Evolutionary conservation across 768 basidiomycete species (phyloP), one percentile per base, ranked within the genome.

Genomic region (Crucibulum laeve): DNA sequence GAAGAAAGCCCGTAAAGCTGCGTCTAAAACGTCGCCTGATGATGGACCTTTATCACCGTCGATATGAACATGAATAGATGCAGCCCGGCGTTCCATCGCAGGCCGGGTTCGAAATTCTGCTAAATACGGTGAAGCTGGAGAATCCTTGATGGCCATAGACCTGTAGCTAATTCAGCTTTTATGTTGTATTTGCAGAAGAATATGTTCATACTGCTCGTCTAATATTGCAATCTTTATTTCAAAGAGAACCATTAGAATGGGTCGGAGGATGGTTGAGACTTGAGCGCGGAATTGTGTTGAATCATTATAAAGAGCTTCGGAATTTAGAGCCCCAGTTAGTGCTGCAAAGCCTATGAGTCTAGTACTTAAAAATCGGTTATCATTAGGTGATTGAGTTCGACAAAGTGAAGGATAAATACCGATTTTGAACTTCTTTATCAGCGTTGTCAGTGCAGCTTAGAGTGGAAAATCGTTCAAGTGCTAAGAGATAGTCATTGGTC

Each of bases 41-140:
- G 82, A 76, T 19, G 93, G 91, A 0, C 92, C 92, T 39, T 82
- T 79, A 54, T 96, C 89, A 7, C 92, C 92, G 50, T 94, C 87
- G 13, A 92, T 64, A 58, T 95, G 92, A 6, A 85, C 67, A 57
- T 94, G 92, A 11, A 96, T 86, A 1, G 92, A 95, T 4, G 87
- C 85, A 0, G 93, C 92, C 23, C 89, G 79, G 42, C 93, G 70
- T 59, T 94, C 88, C 11, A 82, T 68, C 2, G 82, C 68, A 8
- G 93, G 91, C 43, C 87, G 73, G 4, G 82, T 82, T 25, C 90
- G 79, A 53, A 93, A 95, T 57, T 94, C 91, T 10, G 80, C 79
- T 52, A 94, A 68, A 60, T 89, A 93, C 1, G 84, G 79, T 1
- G 91, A 91, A 2, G 71, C 74, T 1, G 89, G 75, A 30, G 82